Percentiles rank a stretch among this genome's conserved stretches.
Evolutionary conservation across 2,329 filamentous ascomycete species (phyloP).

Genomic region (Alternaria postmessia): DNA sequence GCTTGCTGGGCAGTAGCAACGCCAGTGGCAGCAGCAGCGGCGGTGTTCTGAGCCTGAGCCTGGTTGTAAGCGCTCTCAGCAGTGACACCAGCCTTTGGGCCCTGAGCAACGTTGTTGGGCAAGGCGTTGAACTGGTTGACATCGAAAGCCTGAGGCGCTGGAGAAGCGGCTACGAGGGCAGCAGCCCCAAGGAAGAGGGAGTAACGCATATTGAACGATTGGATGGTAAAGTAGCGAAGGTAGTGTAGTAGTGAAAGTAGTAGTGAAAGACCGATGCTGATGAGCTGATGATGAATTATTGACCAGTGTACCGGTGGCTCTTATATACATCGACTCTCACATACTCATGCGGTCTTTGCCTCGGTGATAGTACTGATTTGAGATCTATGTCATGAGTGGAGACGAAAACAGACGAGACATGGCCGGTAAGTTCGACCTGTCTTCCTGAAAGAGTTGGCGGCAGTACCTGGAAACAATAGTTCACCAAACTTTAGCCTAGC

Average conservation of each 20-base stretch:
- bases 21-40: constrained; percentile 23
- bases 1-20: constrained; percentile 22
- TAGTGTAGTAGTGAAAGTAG: constrained; percentile 5
- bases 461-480: constrained; percentile 13
- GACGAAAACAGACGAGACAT: neutral
- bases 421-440: constrained; percentile 10
- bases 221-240: constrained; percentile 4
- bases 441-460: constrained; percentile 12
- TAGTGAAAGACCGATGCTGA: constrained; percentile 13
- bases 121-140: constrained; percentile 14
- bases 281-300: constrained; percentile 12
- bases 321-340: constrained; percentile 12
- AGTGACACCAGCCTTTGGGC: constrained; percentile 25
- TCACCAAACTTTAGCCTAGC: constrained; percentile 15
- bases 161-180: constrained; percentile 31
- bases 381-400: constrained; percentile 13
- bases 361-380: constrained; percentile 10
- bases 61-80: constrained; percentile 24
- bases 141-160: constrained; percentile 33
- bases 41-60: constrained; percentile 19
- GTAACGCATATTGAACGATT: constrained; percentile 29
- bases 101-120: constrained; percentile 17
- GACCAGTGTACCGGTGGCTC: neutral
- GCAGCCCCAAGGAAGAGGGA: constrained; percentile 31
- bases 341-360: neutral